phyloP scores from a whole-genome alignment of 768 basidiomycete genomes.

The Holtermannia corniformis region DNA sequence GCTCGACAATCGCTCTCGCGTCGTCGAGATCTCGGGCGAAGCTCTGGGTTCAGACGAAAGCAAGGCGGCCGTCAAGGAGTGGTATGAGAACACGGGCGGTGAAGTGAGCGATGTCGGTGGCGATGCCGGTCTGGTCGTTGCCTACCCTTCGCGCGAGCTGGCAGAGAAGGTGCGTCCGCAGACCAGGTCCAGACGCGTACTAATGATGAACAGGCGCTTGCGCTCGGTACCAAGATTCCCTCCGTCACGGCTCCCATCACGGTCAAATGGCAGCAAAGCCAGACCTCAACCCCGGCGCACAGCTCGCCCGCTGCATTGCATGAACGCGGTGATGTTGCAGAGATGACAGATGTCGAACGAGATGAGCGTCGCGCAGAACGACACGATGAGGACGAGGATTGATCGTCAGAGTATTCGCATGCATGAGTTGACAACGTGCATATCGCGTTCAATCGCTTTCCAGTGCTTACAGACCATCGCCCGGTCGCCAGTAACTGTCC shows the following conservation, averaged over 20 bases:
- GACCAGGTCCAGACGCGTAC: not conserved
- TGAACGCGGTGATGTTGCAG: too few species aligned
- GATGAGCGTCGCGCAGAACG: too few species aligned
- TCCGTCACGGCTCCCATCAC: not conserved
- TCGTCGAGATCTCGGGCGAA: slow-evolving; percentile 63
- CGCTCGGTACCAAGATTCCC: not conserved
- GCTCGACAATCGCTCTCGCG: slow-evolving; percentile 80
- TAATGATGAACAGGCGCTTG: not conserved
- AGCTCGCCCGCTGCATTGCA: not conserved
- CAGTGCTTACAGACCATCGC: too few species aligned
- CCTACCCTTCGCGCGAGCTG: slow-evolving; percentile 28
- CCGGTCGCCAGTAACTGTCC: too few species aligned
- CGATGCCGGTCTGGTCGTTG: slow-evolving; percentile 17
- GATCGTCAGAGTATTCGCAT: too few species aligned
- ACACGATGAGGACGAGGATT: not conserved
- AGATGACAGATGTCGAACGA: too few species aligned
- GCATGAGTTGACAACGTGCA: too few species aligned
- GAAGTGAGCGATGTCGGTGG: slow-evolving; percentile 7
- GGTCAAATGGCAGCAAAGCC: not conserved
- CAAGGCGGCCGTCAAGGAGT: slow-evolving; percentile 59
- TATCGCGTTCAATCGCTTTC: too few species aligned
- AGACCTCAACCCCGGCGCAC: not conserved
- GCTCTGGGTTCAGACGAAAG: slow-evolving; percentile 45
- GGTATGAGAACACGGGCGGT: slow-evolving; percentile 60
- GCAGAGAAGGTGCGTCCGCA: slow-evolving; percentile 26